Conservation (phyloP, 345 rosid genomes). For the Euphorbia lathyris region DNA sequence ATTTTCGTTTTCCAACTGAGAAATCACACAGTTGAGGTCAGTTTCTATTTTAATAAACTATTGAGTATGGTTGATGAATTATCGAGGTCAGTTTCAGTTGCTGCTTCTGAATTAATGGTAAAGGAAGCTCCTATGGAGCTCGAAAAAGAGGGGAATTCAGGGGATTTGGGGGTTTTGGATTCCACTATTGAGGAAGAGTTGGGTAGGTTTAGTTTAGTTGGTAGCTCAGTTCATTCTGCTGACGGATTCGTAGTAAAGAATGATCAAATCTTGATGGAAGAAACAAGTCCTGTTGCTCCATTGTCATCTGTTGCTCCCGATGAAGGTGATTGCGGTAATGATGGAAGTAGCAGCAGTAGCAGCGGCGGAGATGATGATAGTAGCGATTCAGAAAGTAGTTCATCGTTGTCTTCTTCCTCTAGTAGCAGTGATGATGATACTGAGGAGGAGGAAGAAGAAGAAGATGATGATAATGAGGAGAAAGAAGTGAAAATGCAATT, state of each 20-base stretch:
- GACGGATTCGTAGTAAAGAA: constrained; percentile 9
- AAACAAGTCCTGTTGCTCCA: too few species aligned
- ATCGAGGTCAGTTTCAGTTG: too few species aligned
- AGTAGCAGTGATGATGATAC: too few species aligned
- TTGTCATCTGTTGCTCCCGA: neutral
- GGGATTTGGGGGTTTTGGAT: constrained; percentile 32
- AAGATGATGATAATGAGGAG: neutral
- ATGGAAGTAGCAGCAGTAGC: neutral
- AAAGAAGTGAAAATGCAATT: too few species aligned
- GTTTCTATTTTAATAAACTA: too few species aligned
- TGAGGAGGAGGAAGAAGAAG: neutral
- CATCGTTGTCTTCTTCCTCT: constrained; percentile 42
- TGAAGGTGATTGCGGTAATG: neutral
- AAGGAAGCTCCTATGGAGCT: constrained; percentile 34
- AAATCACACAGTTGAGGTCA: too few species aligned
- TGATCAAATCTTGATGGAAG: neutral
- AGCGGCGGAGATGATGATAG: constrained; percentile 26
- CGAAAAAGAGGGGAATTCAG: constrained; percentile 27
- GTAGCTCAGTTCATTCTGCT: constrained; percentile 9
- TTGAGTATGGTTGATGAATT: too few species aligned
- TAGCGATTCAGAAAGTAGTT: constrained; percentile 29
- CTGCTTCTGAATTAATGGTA: constrained; percentile 23
- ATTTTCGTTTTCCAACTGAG: too few species aligned
- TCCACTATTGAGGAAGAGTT: constrained; percentile 47
- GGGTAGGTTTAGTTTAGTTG: constrained; percentile 42